phyloP scores from a whole-genome alignment of 2,329 filamentous ascomycete species.

The Fusarium caatingaense region DNA sequence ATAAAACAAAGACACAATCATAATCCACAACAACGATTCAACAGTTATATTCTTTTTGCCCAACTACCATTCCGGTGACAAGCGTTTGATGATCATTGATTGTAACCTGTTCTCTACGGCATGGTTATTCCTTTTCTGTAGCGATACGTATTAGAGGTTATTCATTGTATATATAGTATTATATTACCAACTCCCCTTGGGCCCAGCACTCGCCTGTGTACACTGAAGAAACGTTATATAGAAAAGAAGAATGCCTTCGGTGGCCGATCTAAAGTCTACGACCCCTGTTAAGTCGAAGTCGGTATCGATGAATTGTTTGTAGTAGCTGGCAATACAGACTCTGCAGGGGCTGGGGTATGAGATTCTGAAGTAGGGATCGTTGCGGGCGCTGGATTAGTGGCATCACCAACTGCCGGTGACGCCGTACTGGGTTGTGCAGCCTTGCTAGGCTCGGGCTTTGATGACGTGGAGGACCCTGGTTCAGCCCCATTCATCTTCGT shows the following conservation, averaged over 20 bases:
- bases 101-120: background rate
- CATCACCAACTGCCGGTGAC: slow-evolving; percentile 3
- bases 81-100: background rate
- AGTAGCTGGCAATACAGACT: background rate
- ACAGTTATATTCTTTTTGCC: background rate
- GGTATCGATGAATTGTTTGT: background rate
- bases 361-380: slow-evolving; percentile 3
- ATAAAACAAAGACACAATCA: slow-evolving; percentile 30
- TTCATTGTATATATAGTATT: background rate
- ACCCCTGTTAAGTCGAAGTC: background rate
- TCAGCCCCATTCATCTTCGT: slow-evolving; percentile 4
- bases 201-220: background rate
- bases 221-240: background rate
- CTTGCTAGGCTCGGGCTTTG: slow-evolving; percentile 17
- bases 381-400: slow-evolving; percentile 10
- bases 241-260: background rate
- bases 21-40: background rate
- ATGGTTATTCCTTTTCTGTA: background rate
- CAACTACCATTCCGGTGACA: background rate
- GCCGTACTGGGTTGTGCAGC: slow-evolving; percentile 8
- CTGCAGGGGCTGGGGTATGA: background rate
- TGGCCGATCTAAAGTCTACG: background rate
- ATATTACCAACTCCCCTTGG: background rate
- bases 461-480: slow-evolving; percentile 4
- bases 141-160: background rate